Evolutionary conservation across 768 basidiomycete species (phyloP).

Genomic region (Candolleomyces aberdarensis): DNA sequence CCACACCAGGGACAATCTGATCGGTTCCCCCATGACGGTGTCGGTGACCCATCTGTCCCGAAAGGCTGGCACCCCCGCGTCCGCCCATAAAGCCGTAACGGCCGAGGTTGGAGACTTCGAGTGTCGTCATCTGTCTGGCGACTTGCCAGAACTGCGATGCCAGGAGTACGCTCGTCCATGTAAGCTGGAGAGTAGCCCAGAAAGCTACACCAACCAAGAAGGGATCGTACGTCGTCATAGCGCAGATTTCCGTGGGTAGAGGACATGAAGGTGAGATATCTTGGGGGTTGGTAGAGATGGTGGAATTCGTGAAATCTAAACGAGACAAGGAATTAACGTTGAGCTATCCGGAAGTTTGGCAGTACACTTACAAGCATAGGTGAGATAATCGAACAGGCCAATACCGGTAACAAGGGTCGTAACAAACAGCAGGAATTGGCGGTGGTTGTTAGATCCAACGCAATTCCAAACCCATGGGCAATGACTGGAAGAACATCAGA

Average conservation of each 20-base stretch:
- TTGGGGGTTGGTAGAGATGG: slow-evolving; percentile 33
- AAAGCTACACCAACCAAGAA: slow-evolving; percentile 79
- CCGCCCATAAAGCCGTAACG: slow-evolving; percentile 98
- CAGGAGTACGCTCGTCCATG: slow-evolving; percentile 89
- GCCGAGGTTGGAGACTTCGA: slow-evolving; percentile 93
- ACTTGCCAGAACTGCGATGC: slow-evolving; percentile 90
- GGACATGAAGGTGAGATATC: slow-evolving; percentile 60
- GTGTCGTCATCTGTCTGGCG: slow-evolving; percentile 90
- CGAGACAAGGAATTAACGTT: background rate
- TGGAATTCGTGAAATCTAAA: slow-evolving; percentile 53
- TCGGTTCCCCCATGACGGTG: slow-evolving; percentile 37
- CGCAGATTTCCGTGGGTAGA: slow-evolving; percentile 68
- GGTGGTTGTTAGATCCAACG: slow-evolving; percentile 92
- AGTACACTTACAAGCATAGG: slow-evolving; percentile 67
- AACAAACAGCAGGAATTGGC: slow-evolving; percentile 95
- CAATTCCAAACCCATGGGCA: slow-evolving; percentile 99
- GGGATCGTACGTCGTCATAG: slow-evolving; percentile 65
- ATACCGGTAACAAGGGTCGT: slow-evolving; percentile 81
- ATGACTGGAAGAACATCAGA: slow-evolving; percentile 50
- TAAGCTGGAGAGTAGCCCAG: slow-evolving; percentile 93
- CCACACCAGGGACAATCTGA: slow-evolving; percentile 39
- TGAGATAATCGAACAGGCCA: slow-evolving; percentile 76
- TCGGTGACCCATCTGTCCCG: slow-evolving; percentile 77
- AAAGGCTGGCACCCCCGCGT: slow-evolving; percentile 64
- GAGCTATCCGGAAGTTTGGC: background rate